A percentile compares a stretch with the other conserved stretches of the same genome.
These are phyloP conservation scores for Alliaria petiolata DNA, from an alignment of 345 rosid species.

Conservation along the genomic window DNA sequence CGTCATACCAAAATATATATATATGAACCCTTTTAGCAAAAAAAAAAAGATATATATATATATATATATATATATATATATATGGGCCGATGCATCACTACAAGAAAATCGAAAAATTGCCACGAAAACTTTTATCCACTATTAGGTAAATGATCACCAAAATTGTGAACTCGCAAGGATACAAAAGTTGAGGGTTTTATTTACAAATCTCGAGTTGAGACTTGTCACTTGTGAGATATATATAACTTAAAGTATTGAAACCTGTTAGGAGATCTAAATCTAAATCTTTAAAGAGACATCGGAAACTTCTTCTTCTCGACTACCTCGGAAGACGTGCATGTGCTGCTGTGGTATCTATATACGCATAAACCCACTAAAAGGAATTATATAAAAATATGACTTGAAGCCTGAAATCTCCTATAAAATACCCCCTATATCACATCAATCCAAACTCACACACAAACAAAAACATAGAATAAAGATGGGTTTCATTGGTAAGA, in stretches of 20 bases:
- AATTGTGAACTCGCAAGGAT: too few relatives aligned
- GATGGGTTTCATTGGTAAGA: conserved; percentile 37
- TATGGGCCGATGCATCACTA: too few relatives aligned
- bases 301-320: conserved; percentile 12
- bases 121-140: too few relatives aligned
- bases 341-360: background rate
- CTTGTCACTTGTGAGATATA: too few relatives aligned
- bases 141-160: too few relatives aligned
- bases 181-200: too few relatives aligned
- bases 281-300: background rate
- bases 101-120: too few relatives aligned
- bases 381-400: background rate
- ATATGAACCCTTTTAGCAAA: too few relatives aligned
- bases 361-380: background rate
- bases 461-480: conserved; percentile 1
- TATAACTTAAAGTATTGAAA: background rate
- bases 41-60: too few relatives aligned
- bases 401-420: conserved; percentile 2
- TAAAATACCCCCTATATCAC: conserved; percentile 3
- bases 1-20: too few relatives aligned
- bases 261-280: background rate
- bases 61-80: too few relatives aligned
- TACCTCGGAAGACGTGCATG: conserved; percentile 12
- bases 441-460: background rate
- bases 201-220: too few relatives aligned